Percentiles rank a stretch among this genome's conserved stretches.
Evolutionary conservation across 2,329 filamentous ascomycete species (phyloP).

Genomic region (Trichoderma lentiforme): DNA sequence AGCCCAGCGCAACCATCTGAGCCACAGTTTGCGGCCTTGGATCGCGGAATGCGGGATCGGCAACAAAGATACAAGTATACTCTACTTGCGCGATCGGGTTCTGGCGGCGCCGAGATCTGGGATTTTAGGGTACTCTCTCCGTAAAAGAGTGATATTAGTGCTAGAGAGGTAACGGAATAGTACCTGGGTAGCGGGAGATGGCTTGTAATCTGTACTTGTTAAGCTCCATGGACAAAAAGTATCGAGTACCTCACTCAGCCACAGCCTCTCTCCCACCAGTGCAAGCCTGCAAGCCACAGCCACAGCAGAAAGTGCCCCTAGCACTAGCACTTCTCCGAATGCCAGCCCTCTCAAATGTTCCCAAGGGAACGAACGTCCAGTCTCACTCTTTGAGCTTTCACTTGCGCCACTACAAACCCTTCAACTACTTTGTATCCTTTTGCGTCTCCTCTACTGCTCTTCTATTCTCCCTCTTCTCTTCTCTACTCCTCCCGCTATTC

Average conservation of each 20-base stretch:
- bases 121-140: not conserved
- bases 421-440: not conserved
- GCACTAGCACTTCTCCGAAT: not conserved
- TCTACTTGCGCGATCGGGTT: not conserved
- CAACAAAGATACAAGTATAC: not conserved
- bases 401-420: not conserved
- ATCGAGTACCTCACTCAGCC: not conserved
- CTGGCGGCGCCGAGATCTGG: not conserved
- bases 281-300: not conserved
- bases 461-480: not conserved
- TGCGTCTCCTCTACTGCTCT: not conserved
- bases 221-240: not conserved
- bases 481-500: not conserved
- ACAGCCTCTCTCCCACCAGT: not conserved
- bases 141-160: not conserved
- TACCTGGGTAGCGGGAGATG: not conserved
- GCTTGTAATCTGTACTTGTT: not conserved
- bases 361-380: not conserved
- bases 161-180: not conserved
- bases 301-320: constrained; percentile 6
- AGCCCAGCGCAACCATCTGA: not conserved
- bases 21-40: not conserved
- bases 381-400: not conserved
- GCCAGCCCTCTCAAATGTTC: constrained; percentile 1
- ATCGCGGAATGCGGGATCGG: not conserved